These are phyloP conservation scores for Caryopteris hybrid DNA, from an alignment of 305 asterid genomes.

Conservation along the genomic window DNA sequence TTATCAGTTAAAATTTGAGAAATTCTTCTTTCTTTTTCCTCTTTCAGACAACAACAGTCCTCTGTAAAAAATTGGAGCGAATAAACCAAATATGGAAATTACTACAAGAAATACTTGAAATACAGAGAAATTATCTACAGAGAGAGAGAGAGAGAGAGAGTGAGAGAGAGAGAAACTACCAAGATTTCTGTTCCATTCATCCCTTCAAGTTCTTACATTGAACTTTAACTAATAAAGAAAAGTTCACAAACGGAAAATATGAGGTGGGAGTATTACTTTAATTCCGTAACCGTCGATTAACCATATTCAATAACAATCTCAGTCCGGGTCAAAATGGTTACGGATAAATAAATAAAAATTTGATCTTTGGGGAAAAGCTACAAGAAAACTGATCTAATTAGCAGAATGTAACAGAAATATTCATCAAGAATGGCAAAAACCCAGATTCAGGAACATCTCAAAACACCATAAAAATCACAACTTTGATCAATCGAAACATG, in stretches of 20 bases:
- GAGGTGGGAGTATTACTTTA: not conserved
- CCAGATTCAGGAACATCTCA: slow-evolving; percentile 30
- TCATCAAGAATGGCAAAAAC: slow-evolving; percentile 23
- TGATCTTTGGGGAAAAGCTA: slow-evolving; percentile 22
- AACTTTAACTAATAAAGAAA: no score
- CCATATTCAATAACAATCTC: slow-evolving; percentile 24
- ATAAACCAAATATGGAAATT: slow-evolving; percentile 3
- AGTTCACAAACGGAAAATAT: slow-evolving; percentile 3
- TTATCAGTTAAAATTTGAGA: slow-evolving; percentile 17
- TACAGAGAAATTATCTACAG: not conserved
- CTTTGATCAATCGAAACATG: slow-evolving; percentile 39
- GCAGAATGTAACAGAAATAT: slow-evolving; percentile 24
- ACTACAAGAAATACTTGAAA: not conserved
- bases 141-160: not conserved
- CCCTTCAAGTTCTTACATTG: slow-evolving; percentile 14
- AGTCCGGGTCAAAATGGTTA: slow-evolving; percentile 17
- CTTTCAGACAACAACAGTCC: slow-evolving; percentile 18
- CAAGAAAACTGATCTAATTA: slow-evolving; percentile 24
- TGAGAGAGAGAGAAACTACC: not conserved
- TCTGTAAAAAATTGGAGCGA: slow-evolving; percentile 27
- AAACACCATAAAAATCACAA: slow-evolving; percentile 29
- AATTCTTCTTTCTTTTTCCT: slow-evolving; percentile 21
- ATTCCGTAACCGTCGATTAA: slow-evolving; percentile 20
- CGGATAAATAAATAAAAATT: not conserved
- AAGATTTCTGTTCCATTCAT: slow-evolving; percentile 8